Evolutionary conservation across 139 green algal species (phyloP), one percentile per base, ranked within the genome.

Genomic region (Coccomyxa sp.): DNA sequence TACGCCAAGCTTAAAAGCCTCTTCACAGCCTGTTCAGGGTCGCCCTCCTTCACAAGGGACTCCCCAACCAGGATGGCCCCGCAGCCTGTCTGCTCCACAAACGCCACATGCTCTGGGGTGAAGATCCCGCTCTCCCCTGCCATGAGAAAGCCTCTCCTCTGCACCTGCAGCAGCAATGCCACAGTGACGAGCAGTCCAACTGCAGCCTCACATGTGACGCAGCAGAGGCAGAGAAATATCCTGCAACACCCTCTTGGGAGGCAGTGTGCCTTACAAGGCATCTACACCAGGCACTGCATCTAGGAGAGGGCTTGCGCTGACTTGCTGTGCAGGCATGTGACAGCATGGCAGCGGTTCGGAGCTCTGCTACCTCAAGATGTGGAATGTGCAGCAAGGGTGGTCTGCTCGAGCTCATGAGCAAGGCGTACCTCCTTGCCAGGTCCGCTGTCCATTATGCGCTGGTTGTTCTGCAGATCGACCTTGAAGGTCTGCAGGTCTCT

Each of bases 71-170:
- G 85, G 50, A 99, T 95, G 39, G 91, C 94, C 12, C 89, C 82
- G 54, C 89, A 94, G 16, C 94, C 94, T 16, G 91, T 89, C 70
- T 86, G 79, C 83, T 98, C 91, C 68, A 98, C 90, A 41, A 92
- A 88, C 5, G 88, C 88, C 37, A 99, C 92, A 83, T 99, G 92
- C 5, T 95, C 95, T 7, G 92, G 91, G 0, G 94, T 98, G 82
- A 99, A 99, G 78, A 99, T 98, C 72, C 95, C 97, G 39, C 82
- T 94, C 88, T 99, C 97, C 0, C 95, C 94, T 12, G 97, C 93
- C 88, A 99, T 92, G 18, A 97, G 36, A 37, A 99, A 93, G 16
- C 89, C 91, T 6, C 91, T 81, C 38, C 88, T 78, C 55, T 84
- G 81, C 55, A 95, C 89, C 87, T 93, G 85, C 37, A 74, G 2